These are phyloP conservation scores for Venturia nashicola DNA, from an alignment of 2,329 filamentous ascomycete genomes.

Conservation along the genomic window DNA sequence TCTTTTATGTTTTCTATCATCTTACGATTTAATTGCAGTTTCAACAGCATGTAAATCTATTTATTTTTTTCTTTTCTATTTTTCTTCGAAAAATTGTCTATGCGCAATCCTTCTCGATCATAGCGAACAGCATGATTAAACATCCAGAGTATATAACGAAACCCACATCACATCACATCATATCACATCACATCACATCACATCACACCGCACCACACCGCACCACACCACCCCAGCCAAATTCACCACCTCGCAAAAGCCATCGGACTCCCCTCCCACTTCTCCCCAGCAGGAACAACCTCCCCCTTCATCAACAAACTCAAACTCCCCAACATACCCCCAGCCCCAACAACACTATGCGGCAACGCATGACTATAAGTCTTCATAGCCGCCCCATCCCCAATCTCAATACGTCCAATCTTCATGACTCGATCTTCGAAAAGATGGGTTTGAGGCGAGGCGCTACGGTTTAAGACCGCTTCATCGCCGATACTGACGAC, in stretches of 20 bases:
- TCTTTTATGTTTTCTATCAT: too few relatives aligned
- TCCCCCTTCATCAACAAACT: not conserved
- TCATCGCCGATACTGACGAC: not conserved
- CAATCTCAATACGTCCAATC: not conserved
- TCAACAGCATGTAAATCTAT: too few relatives aligned
- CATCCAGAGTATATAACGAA: too few relatives aligned
- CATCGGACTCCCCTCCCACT: not conserved
- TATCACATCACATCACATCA: too few relatives aligned
- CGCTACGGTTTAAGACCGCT: not conserved
- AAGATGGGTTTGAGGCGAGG: not conserved
- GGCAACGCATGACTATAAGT: not conserved
- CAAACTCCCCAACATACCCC: not conserved
- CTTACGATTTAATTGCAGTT: too few relatives aligned
- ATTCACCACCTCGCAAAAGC: not conserved
- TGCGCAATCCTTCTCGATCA: too few relatives aligned
- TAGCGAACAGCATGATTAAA: too few relatives aligned
- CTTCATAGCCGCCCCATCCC: not conserved
- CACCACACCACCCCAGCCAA: too few relatives aligned
- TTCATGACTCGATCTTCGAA: not conserved
- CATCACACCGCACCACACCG: too few relatives aligned
- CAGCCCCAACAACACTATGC: not conserved
- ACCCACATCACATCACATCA: too few relatives aligned
- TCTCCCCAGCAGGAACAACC: not conserved
- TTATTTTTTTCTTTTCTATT: too few relatives aligned
- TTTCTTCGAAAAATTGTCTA: too few relatives aligned